Conservation (phyloP, 768 basidiomycete genomes). For the Galerina sulciceps region DNA sequence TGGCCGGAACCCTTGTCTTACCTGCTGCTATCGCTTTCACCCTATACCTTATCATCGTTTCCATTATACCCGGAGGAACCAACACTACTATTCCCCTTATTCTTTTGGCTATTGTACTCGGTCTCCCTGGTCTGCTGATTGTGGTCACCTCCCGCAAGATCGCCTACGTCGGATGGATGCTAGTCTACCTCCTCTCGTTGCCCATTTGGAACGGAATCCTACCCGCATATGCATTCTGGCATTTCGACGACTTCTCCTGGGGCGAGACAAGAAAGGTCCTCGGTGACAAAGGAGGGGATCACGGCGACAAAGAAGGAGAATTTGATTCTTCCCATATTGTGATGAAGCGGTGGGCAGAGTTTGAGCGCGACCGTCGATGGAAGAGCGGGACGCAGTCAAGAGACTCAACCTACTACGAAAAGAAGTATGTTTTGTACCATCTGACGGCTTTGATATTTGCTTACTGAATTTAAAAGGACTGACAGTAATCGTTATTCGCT, state of each 20-base stretch:
- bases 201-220: conserved; percentile 98
- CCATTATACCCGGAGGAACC: conserved; percentile 80
- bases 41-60: conserved; percentile 86
- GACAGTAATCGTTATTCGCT: conserved; percentile 71
- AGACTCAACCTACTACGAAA: conserved; percentile 76
- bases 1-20: conserved; percentile 93
- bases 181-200: conserved; percentile 88
- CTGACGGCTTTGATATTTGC: neutral
- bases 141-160: conserved; percentile 95
- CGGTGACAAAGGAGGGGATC: conserved; percentile 71
- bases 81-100: conserved; percentile 90
- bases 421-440: conserved; percentile 58
- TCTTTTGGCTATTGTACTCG: conserved; percentile 91
- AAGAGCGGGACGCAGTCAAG: conserved; percentile 84
- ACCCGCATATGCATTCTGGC: conserved; percentile 97
- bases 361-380: conserved; percentile 95
- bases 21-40: conserved; percentile 99
- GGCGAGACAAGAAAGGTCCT: conserved; percentile 88
- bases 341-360: conserved; percentile 99
- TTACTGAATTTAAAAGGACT: conserved; percentile 26
- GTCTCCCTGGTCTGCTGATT: conserved; percentile 94
- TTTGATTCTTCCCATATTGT: conserved; percentile 97
- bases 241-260: conserved; percentile 99
- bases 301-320: conserved; percentile 95
- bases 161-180: conserved; percentile 97